Base-by-base conservation (phyloP, 106 monocot genomes). In the Chionographis japonica region DNA sequence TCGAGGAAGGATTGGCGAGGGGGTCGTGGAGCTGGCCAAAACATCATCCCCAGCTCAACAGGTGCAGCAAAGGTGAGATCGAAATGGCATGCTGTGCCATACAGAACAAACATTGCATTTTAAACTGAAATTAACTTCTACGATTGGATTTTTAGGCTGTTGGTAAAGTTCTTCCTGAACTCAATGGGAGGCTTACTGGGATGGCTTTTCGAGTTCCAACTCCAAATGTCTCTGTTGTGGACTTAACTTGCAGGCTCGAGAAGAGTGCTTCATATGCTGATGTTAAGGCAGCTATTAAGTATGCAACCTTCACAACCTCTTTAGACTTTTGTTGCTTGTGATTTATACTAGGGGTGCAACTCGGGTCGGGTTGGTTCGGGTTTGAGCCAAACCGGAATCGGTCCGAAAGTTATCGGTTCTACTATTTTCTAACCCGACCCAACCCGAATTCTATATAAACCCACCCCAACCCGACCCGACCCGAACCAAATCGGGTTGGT, bases 1-100 rank as follows among this genome's bases (percentile, higher is more conserved):
- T 95, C 95, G n/a, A 92, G 74, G 86, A 95, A 95, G 60, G 95
- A 95, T 57, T 95, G 95, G 95, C 78, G 95, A 66, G 95, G 95
- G 16, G 95, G 95, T 0, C 95, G 95, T 71, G 95, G 95, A 60
- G 95, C 95, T 68, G 76, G 84, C 63, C 95, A 95, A 63, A 95
- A 95, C 70, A 95, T 95, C 66, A 95, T 95, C 40, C 95, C 95
- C 46, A 95, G 95, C 66, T 95, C 95, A 51, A 95, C 95, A 37
- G 95, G 95, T 76, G 95, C 95, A 39, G 95, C 95, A 52, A 95
- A 92, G 92, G 95, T 92, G 52, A 60, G 54, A 56, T 37, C 15
- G 19, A 50, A 58, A 27, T 54, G 2, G 41, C 3, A 27, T 40
- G 68, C 7, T 41, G n/a, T 56, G 11, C 38, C 36, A 38, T 39